Base-by-base conservation (phyloP, 2,329 filamentous ascomycete species). In the Fusarium veterinarium region DNA sequence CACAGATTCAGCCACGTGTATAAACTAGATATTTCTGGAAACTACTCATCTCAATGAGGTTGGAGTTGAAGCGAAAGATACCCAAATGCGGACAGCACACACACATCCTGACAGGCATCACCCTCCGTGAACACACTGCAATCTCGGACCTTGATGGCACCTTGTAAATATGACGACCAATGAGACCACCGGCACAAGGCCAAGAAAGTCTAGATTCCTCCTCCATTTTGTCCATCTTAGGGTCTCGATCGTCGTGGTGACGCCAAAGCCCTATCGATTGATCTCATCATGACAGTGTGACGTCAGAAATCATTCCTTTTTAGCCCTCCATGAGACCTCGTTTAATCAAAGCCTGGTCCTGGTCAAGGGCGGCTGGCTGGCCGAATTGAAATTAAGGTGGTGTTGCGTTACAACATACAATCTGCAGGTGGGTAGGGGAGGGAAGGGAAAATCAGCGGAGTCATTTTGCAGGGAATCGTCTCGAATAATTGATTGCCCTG, bases 21-120 rank as follows among this genome's bases (percentile, higher is more conserved):
- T 30, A 44, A 64, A 74, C 42, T 70, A 74, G 59, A 63, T 52
- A 64, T 62, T 53, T 57, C 56, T 60, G 41, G 52, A 73, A 67
- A 45, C 52, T 67, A 72, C 75, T 71, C 75, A 77, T 75, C 75
- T 77, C 75, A 77, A 77, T 74, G 75, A 71, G 75, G 71, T 53
- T 69, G 60, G 61, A 75, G 49, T 67, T 64, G 44, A 60, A 68
- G 59, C 42, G 19, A 59, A 63, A 71, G 60, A 75, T 74, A 72
- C 63, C 73, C 73, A 48, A 71, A 73, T 69, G 17, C 53, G 65
- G 64, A 75, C 61, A 68, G 25, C 51, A 62, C 53, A 72, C 53
- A 72, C 63, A 66, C 59, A 63, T 37, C 58, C 59, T 60, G 49
- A 57, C 42, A 51, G 53, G 45, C 46, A 71, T 53, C 48, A 55